Conservation (phyloP, 192 early-diverging fungal genomes). For the Geranomyces michiganensis region DNA sequence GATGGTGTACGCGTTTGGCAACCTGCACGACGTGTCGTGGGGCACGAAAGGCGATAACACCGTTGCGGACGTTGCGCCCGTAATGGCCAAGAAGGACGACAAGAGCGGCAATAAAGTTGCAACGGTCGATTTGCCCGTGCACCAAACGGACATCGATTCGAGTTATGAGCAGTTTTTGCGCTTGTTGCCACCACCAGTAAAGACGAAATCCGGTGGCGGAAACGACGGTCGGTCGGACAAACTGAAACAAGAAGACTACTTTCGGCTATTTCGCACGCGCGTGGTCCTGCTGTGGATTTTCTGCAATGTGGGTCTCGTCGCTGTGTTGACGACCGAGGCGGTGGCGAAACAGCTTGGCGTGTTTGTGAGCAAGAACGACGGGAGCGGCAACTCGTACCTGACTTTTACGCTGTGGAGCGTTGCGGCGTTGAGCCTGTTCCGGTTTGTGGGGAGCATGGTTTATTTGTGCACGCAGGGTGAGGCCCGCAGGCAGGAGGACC, state of each 20-base stretch:
- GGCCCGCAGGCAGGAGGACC: conserved; percentile 15
- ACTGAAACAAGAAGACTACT: conserved; percentile 49
- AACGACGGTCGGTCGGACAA: conserved; percentile 15
- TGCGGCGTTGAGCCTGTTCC: conserved; percentile 65
- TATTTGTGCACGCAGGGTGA: conserved; percentile 32
- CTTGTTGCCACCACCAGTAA: conserved; percentile 20
- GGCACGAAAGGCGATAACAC: conserved; percentile 58
- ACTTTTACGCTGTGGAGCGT: conserved; percentile 69
- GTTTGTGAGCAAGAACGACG: conserved; percentile 3
- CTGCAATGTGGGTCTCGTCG: conserved; percentile 48
- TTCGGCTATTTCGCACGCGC: conserved; percentile 52
- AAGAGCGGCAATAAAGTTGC: conserved; percentile 34
- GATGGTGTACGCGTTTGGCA: conserved; percentile 60
- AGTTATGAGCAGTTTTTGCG: conserved; percentile 43
- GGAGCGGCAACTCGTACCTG: conserved; percentile 37
- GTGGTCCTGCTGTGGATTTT: conserved; percentile 52
- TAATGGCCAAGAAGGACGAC: conserved; percentile 30
- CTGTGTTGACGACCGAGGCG: conserved; percentile 41
- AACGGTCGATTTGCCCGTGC: conserved; percentile 47
- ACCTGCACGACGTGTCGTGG: conserved; percentile 63
- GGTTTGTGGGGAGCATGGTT: conserved; percentile 72
- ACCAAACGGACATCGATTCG: conserved; percentile 52
- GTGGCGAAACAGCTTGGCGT: conserved; percentile 34
- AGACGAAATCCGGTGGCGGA: neutral
- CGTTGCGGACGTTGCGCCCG: conserved; percentile 37